phyloP scores from a whole-genome alignment of 495 filamentous ascomycete genomes.

The Lepraria neglecta region DNA sequence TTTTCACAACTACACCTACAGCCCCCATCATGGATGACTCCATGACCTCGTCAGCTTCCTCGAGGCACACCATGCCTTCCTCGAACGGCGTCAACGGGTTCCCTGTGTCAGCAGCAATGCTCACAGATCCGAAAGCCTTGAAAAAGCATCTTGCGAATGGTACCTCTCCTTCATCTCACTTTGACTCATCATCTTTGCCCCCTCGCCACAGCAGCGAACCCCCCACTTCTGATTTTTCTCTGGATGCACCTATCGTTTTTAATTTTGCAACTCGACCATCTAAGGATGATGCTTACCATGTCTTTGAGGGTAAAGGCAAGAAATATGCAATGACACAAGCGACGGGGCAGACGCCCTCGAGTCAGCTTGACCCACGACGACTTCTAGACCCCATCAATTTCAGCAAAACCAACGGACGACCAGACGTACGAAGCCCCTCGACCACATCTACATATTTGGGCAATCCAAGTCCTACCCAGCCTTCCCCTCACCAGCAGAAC shows the following conservation, averaged over 20 bases:
- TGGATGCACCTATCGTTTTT: neutral
- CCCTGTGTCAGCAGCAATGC: slow-evolving; percentile 20
- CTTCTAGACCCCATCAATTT: slow-evolving; percentile 27
- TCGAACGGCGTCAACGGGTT: slow-evolving; percentile 4
- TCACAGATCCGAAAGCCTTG: slow-evolving; percentile 25
- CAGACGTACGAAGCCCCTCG: neutral
- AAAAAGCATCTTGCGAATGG: slow-evolving; percentile 26
- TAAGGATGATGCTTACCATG: slow-evolving; percentile 27
- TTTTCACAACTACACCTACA: neutral
- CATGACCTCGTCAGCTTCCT: slow-evolving; percentile 6
- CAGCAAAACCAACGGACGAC: slow-evolving; percentile 5
- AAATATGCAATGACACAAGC: slow-evolving; percentile 4
- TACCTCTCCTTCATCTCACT: slow-evolving; percentile 18
- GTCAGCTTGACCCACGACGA: slow-evolving; percentile 20
- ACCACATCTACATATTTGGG: neutral
- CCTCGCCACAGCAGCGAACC: slow-evolving; percentile 17
- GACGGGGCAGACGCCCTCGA: neutral
- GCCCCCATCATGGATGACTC: neutral
- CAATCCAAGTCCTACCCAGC: slow-evolving; percentile 4
- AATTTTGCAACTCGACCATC: slow-evolving; percentile 1
- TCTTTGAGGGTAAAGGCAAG: slow-evolving; percentile 15
- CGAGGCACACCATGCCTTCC: slow-evolving; percentile 15
- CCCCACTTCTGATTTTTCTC: neutral
- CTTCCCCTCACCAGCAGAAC: slow-evolving; percentile 1
- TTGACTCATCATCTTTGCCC: slow-evolving; percentile 5